Evolutionary conservation across 2,329 filamentous ascomycete genomes (phyloP).

Genomic region (Paraphaeosphaeria sporulosa): DNA sequence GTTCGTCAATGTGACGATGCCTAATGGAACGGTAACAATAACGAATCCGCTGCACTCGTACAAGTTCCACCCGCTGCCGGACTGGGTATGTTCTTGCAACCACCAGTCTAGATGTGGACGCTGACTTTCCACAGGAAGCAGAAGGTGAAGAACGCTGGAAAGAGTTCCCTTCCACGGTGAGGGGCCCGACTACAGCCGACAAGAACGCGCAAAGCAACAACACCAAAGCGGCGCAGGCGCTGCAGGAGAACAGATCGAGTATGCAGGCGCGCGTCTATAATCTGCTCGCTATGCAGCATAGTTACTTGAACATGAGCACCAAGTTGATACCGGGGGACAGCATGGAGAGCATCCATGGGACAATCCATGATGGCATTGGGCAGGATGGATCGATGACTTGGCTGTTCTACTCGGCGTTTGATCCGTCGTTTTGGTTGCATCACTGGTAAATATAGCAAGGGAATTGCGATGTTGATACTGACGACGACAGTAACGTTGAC

Average conservation of each 20-base stretch:
- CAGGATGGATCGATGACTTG: slow-evolving; percentile 56
- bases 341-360: slow-evolving; percentile 39
- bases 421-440: slow-evolving; percentile 81
- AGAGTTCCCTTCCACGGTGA: slow-evolving; percentile 52
- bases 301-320: slow-evolving; percentile 65
- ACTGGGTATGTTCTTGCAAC: slow-evolving; percentile 9
- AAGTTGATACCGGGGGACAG: slow-evolving; percentile 63
- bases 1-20: slow-evolving; percentile 33
- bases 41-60: slow-evolving; percentile 55
- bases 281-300: slow-evolving; percentile 63
- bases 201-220: slow-evolving; percentile 33
- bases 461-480: not conserved
- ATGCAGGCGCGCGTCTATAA: slow-evolving; percentile 60
- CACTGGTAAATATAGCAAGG: slow-evolving; percentile 56
- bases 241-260: slow-evolving; percentile 73
- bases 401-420: slow-evolving; percentile 78
- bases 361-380: slow-evolving; percentile 37
- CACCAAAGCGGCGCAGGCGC: slow-evolving; percentile 34
- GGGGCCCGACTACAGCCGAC: slow-evolving; percentile 24
- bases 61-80: slow-evolving; percentile 57
- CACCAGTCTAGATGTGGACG: not conserved
- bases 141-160: slow-evolving; percentile 24
- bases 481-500: slow-evolving; percentile 67
- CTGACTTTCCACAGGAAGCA: slow-evolving; percentile 5
- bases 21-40: slow-evolving; percentile 45